phyloP scores from a whole-genome alignment of 768 basidiomycete genomes.

The Psilocybe tampanensis region DNA sequence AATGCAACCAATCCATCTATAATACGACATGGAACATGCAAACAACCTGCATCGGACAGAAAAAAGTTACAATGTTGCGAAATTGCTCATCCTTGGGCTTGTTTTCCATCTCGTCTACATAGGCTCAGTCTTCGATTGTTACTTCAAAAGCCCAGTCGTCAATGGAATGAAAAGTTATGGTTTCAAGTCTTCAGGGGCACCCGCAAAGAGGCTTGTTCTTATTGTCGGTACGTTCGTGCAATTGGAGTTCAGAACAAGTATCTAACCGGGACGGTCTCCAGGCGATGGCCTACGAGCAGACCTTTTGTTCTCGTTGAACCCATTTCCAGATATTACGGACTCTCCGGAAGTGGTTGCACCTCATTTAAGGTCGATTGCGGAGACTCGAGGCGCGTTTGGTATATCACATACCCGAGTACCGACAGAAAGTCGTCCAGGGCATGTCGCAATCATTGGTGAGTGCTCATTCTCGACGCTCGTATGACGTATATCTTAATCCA shows the following conservation, averaged over 20 bases:
- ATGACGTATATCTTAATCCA: background rate
- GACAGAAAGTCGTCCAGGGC: conserved; percentile 86
- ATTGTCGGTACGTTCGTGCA: conserved; percentile 62
- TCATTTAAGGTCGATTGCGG: conserved; percentile 66
- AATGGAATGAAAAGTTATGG: conserved; percentile 70
- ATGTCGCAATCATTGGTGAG: conserved; percentile 83
- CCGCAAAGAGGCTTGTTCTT: conserved; percentile 75
- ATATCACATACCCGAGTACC: conserved; percentile 87
- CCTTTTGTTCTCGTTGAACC: conserved; percentile 66
- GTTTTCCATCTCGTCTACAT: conserved; percentile 77
- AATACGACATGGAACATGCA: background rate
- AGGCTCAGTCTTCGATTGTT: conserved; percentile 81
- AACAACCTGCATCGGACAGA: background rate
- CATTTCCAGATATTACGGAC: conserved; percentile 53
- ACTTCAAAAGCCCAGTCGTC: conserved; percentile 84
- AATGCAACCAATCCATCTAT: background rate
- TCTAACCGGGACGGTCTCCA: conserved; percentile 25
- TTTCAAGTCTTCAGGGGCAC: conserved; percentile 37
- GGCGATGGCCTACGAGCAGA: conserved; percentile 88
- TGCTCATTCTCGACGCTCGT: background rate
- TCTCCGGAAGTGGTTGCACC: conserved; percentile 71
- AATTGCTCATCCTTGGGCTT: conserved; percentile 66
- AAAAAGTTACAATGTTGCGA: conserved; percentile 37
- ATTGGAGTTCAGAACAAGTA: background rate
- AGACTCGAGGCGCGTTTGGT: conserved; percentile 75